Evolutionary conservation across 371 early-diverging fungal genomes (phyloP), one percentile per base, ranked within the genome.

Genomic region (Mucor mucedo): DNA sequence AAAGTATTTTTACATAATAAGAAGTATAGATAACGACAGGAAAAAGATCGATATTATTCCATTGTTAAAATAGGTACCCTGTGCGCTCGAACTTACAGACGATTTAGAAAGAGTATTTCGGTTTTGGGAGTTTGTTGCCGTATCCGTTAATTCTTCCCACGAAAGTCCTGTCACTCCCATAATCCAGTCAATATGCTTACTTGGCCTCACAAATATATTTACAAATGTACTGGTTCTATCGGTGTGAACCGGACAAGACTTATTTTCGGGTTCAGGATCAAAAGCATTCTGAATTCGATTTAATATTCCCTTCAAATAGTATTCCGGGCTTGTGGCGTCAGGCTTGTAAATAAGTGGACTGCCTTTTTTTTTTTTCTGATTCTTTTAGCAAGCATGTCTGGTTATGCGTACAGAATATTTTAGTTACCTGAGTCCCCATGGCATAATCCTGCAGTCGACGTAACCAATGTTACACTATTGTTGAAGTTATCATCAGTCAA

Each of bases 371-470:
- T 40, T 38, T 44, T 10, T 4, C 29, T 35, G 42, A 29, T 33
- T 2, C 2, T 42, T 41, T 38, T 28, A 53, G 41, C 5, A 41
- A 21, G 21, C 1, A 21, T 21, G 21, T 21, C 21, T 21, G 21
- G 1, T 21, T 33, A 8, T 52, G 21, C 44, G 14, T 35, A 42
- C 42, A 53, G 8, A 27, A 8, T 9, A 28, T 32, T 21, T 41
- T 50, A 49, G 39, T 52, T 66, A 73, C 77, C 77, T 30, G 77
- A 76, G 55, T 76, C 77, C 16, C 77, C 77, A 58, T 76, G 77
- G 40, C 77, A 76, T 50, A 76, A 50, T 2, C 50, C 35, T 38
- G 75, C 69, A 48, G 60, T 38, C 10, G 72, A 66, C 6, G 57
- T 60, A 13, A 58, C 49, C 39, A 66, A 45, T 38, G 58, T 54